Evolutionary conservation across 1,284 basidiomycete species (phyloP), one percentile per base, ranked within the genome.

Genomic region (Trichosporon asahii): DNA sequence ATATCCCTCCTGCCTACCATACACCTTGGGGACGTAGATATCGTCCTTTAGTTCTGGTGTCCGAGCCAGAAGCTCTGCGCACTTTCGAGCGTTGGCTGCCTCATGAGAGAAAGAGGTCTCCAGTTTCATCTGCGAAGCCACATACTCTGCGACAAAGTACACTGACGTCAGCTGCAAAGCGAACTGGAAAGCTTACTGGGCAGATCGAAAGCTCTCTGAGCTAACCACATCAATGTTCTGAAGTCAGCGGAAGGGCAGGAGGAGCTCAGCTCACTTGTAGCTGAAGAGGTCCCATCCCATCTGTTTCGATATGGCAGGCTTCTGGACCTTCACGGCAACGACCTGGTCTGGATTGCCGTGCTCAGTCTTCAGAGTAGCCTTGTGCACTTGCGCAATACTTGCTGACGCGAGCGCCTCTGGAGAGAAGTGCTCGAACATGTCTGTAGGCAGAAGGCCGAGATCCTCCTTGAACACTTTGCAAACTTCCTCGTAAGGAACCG

Each of bases 291-390:
- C 92, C 89, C 90, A 93, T 71, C 91, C 89, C 83, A 92, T 90
- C 84, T 96, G 94, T 76, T 88, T 91, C 66, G 85, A 86, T 18
- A 96, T 92, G 33, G 89, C 91, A 0, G 92, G 93, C 76, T 94
- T 95, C 84, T 95, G 92, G n/a, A 94, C 86, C 83, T 95, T 95
- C 73, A 96, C 93, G 0, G 93, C 94, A 1, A 95, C 93, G 86
- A 81, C 74, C 11, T 40, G 65, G 65, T 74, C 73, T 8, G 73
- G 69, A 27, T 72, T 66, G 0, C 74, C 75, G 31, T 73, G 70
- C 27, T 75, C 70, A 25, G 76, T 77, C 84, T 76, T 78, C 35
- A 93, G 81, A 61, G 87, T 88, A 1, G 94, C 94, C 46, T 87
- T 86, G 78, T 95, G 94, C 0, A 95, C 94, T 79, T 95, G 94